These are phyloP conservation scores for Cladophialophora yegresii DNA, from an alignment of 2,329 filamentous ascomycete genomes.

Conservation along the genomic window DNA sequence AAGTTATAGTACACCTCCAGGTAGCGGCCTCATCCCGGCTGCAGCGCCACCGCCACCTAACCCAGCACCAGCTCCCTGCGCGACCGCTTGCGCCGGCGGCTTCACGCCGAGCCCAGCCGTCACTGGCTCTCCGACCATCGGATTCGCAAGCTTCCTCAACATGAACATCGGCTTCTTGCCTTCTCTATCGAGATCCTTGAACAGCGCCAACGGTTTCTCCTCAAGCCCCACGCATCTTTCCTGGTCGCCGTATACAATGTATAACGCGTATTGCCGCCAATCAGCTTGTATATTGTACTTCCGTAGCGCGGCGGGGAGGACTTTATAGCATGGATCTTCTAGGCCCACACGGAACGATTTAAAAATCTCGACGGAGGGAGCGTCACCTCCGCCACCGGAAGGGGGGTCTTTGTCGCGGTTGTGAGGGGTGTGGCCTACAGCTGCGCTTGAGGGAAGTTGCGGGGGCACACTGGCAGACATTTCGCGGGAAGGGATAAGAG, in stretches of 20 bases:
- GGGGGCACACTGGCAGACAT: slow-evolving; percentile 34
- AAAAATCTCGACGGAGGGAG: slow-evolving; percentile 81
- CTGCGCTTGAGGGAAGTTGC: slow-evolving; percentile 27
- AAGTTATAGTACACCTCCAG: slow-evolving; percentile 6
- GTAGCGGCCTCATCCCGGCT: slow-evolving; percentile 21
- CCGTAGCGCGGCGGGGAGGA: slow-evolving; percentile 89
- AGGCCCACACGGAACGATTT: slow-evolving; percentile 98
- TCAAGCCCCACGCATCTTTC: slow-evolving; percentile 89
- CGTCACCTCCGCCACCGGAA: slow-evolving; percentile 31
- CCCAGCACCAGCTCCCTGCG: slow-evolving; percentile 14
- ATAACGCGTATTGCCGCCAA: slow-evolving; percentile 95
- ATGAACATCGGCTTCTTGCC: slow-evolving; percentile 99
- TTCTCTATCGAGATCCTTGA: slow-evolving; percentile 96
- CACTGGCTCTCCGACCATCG: slow-evolving; percentile 25
- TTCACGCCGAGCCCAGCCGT: slow-evolving; percentile 25
- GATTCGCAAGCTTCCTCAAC: slow-evolving; percentile 67
- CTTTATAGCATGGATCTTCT: slow-evolving; percentile 97
- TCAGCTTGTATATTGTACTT: slow-evolving; percentile 99
- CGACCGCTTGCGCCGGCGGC: slow-evolving; percentile 8
- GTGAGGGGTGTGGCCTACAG: slow-evolving; percentile 29
- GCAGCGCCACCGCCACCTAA: slow-evolving; percentile 13
- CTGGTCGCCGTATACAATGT: slow-evolving; percentile 98
- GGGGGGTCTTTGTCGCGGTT: slow-evolving; percentile 8
- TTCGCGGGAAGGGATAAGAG: slow-evolving; percentile 32
- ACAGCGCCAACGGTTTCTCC: slow-evolving; percentile 90